Conservation (phyloP, 768 basidiomycete genomes). For the Cubamyces lactineus region DNA sequence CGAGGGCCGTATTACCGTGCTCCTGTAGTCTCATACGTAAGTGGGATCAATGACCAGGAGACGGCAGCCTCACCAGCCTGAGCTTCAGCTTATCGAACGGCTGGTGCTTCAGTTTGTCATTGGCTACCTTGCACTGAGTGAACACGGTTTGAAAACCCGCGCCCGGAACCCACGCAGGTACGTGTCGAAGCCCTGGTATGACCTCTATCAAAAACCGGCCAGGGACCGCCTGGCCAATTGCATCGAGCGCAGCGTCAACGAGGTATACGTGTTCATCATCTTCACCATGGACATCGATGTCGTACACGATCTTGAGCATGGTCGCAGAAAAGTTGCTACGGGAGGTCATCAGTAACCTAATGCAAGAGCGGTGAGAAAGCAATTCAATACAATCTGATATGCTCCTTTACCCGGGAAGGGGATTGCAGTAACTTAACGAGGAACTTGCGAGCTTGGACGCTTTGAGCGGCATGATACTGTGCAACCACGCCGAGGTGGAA, state of each 20-base stretch:
- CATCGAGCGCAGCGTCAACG: not conserved
- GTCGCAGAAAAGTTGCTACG: not conserved
- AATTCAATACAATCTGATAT: slow-evolving; percentile 13
- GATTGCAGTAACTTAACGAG: not conserved
- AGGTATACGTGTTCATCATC: slow-evolving; percentile 30
- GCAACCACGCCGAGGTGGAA: not conserved
- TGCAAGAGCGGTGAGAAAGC: too few relatives aligned
- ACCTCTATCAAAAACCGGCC: slow-evolving; percentile 5
- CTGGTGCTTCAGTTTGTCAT: not conserved
- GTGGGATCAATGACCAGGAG: too few relatives aligned
- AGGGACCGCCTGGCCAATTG: not conserved
- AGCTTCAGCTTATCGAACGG: not conserved
- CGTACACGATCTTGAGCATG: slow-evolving; percentile 34
- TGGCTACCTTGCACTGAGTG: not conserved
- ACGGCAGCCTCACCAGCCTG: not conserved
- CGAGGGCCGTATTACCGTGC: not conserved
- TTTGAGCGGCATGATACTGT: slow-evolving; percentile 1
- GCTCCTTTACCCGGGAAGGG: slow-evolving; percentile 2
- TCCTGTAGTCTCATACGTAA: not conserved
- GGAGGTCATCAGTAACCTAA: not conserved
- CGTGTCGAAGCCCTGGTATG: slow-evolving; percentile 11
- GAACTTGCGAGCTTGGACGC: not conserved
- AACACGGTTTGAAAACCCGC: slow-evolving; percentile 12
- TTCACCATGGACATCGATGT: slow-evolving; percentile 28
- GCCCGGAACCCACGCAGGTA: slow-evolving; percentile 14